Conservation (phyloP, 352 stramenopile genomes). For the Phytopythium litorale region DNA sequence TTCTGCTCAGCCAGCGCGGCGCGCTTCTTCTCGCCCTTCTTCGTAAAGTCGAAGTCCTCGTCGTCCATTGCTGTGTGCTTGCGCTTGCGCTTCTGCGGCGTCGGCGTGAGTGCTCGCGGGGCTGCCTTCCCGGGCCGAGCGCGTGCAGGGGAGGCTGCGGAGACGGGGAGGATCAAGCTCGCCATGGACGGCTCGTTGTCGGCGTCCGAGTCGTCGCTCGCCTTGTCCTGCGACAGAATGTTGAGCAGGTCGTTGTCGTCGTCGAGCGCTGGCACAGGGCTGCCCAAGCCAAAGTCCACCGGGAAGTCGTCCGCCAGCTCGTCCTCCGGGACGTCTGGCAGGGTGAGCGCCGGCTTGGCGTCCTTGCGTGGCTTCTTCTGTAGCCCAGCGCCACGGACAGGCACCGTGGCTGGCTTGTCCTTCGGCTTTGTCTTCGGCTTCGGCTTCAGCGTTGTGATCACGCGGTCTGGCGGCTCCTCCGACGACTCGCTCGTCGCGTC, state of each 20-base stretch:
- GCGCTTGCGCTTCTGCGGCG: slow-evolving; percentile 18
- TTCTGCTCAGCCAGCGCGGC: slow-evolving; percentile 13
- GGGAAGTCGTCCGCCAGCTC: slow-evolving; percentile 16
- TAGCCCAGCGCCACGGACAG: neutral
- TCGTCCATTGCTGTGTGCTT: slow-evolving; percentile 15
- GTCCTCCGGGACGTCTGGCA: slow-evolving; percentile 8
- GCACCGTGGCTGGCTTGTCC: slow-evolving; percentile 4
- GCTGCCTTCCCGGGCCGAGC: neutral
- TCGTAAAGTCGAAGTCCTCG: slow-evolving; percentile 55
- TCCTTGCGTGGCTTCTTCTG: slow-evolving; percentile 3
- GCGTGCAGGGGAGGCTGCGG: slow-evolving; percentile 13
- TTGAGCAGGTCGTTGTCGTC: slow-evolving; percentile 44
- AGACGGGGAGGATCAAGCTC: slow-evolving; percentile 51
- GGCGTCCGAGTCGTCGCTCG: slow-evolving; percentile 61
- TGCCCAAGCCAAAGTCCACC: slow-evolving; percentile 14
- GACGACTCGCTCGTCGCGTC: neutral
- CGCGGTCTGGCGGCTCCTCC: neutral
- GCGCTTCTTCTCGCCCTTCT: slow-evolving; percentile 29
- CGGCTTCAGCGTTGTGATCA: neutral
- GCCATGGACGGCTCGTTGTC: slow-evolving; percentile 37
- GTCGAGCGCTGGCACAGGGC: slow-evolving; percentile 16
- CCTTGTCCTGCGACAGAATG: slow-evolving; percentile 51
- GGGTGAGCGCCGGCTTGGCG: neutral
- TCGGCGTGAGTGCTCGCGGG: slow-evolving; percentile 13
- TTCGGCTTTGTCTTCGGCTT: slow-evolving; percentile 5